Evolutionary conservation across 208 protist genomes (phyloP).

Genomic region (Spironucleus salmonicida): DNA sequence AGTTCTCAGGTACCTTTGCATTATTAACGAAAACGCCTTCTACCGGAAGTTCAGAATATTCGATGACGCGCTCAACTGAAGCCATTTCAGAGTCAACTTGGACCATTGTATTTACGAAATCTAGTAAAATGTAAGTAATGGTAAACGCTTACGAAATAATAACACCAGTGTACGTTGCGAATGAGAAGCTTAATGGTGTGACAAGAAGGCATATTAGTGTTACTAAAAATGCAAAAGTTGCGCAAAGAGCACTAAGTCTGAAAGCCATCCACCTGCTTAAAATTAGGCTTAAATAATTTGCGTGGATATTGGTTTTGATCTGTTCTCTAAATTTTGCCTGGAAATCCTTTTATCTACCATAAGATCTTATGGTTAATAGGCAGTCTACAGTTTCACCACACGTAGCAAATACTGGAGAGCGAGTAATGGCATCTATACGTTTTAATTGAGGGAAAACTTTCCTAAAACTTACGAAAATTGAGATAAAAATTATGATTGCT

Average conservation of each 20-base stretch:
- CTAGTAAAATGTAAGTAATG: slow-evolving; percentile 27
- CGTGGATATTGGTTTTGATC: not conserved
- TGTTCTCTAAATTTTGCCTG: not conserved
- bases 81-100: slow-evolving; percentile 48
- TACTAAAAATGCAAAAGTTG: slow-evolving; percentile 32
- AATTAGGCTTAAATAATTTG: not conserved
- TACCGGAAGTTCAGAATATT: slow-evolving; percentile 37
- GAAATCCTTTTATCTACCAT: slow-evolving; percentile 34
- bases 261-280: slow-evolving; percentile 23
- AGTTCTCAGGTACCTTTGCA: too few species aligned
- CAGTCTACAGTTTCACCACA: slow-evolving; percentile 67
- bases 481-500: not conserved
- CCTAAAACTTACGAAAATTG: not conserved
- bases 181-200: slow-evolving; percentile 30
- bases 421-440: slow-evolving; percentile 56
- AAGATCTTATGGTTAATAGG: slow-evolving; percentile 60
- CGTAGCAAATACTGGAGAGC: slow-evolving; percentile 68
- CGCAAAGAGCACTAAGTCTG: slow-evolving; percentile 18
- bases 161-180: slow-evolving; percentile 25
- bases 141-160: slow-evolving; percentile 26
- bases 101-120: slow-evolving; percentile 30
- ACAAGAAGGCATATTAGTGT: slow-evolving; percentile 39
- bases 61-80: slow-evolving; percentile 46
- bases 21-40: slow-evolving; percentile 11
- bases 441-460: slow-evolving; percentile 55